phyloP scores from a whole-genome alignment of 306 rosid genomes.

The Ceratonia siliqua region DNA sequence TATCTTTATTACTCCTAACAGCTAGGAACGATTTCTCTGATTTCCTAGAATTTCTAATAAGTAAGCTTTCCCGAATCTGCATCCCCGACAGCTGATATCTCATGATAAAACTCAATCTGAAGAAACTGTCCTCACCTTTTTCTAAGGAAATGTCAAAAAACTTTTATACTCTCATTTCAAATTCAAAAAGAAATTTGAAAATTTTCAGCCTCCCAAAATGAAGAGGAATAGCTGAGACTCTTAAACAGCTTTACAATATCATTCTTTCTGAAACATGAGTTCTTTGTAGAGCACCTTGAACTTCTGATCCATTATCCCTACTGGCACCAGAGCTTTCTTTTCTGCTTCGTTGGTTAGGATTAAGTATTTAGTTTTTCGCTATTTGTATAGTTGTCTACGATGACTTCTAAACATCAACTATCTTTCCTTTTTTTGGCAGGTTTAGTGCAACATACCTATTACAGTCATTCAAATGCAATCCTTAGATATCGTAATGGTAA shows the following conservation, averaged over 20 bases:
- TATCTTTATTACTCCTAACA: neutral
- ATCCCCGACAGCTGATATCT: neutral
- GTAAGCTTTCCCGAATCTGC: neutral
- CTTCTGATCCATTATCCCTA: neutral
- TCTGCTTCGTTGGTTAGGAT: neutral
- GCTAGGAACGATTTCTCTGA: neutral
- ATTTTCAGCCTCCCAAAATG: neutral
- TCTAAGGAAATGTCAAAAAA: neutral
- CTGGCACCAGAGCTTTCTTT: neutral
- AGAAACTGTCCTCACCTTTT: neutral
- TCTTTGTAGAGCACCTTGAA: neutral
- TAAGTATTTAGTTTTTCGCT: neutral
- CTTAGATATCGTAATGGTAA: conserved; percentile 33
- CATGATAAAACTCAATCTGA: neutral
- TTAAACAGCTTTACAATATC: neutral
- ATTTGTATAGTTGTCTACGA: neutral
- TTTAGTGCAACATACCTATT: neutral
- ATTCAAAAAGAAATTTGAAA: neutral
- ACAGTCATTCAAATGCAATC: neutral
- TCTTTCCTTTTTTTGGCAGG: conserved; percentile 28
- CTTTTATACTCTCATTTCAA: neutral
- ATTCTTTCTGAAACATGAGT: neutral
- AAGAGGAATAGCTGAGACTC: neutral
- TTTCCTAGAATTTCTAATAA: neutral
- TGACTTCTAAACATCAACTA: neutral